A percentile compares a stretch with the other conserved stretches of the same genome.
Evolutionary conservation across 148 eudicot species (phyloP).

Genomic region (Camellia sinensis): DNA sequence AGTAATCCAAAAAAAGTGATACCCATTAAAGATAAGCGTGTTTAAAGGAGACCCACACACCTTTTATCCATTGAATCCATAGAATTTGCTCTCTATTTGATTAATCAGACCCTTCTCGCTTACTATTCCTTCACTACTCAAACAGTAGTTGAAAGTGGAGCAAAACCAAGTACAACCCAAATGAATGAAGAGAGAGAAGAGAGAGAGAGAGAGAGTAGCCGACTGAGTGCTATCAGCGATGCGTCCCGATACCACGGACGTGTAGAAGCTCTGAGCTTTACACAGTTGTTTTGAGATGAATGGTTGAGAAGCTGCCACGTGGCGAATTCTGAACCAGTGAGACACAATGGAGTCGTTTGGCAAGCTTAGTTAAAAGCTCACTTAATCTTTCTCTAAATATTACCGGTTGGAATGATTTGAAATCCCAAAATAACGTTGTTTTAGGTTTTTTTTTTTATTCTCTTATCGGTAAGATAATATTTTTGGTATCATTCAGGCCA

Average conservation of each 20-base stretch:
- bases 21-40: conserved; percentile 14
- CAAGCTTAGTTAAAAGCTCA: too few relatives aligned
- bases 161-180: not conserved
- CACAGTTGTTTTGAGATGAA: not conserved
- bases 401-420: too few relatives aligned
- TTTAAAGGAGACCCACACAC: conserved; percentile 7
- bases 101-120: not conserved
- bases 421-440: too few relatives aligned
- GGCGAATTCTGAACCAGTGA: not conserved
- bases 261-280: conserved; percentile 5
- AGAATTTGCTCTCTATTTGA: not conserved
- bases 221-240: not conserved
- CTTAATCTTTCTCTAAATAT: too few relatives aligned
- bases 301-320: conserved; percentile 14
- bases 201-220: not conserved
- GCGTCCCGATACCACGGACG: not conserved
- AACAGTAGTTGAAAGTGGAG: not conserved
- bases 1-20: not conserved
- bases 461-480: too few relatives aligned
- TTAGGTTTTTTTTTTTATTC: too few relatives aligned
- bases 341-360: not conserved
- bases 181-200: not conserved
- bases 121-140: not conserved
- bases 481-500: too few relatives aligned
- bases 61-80: conserved; percentile 12